Evolutionary conservation across 2,329 filamentous ascomycete species (phyloP).

Genomic region (Mollisia scopiformis): DNA sequence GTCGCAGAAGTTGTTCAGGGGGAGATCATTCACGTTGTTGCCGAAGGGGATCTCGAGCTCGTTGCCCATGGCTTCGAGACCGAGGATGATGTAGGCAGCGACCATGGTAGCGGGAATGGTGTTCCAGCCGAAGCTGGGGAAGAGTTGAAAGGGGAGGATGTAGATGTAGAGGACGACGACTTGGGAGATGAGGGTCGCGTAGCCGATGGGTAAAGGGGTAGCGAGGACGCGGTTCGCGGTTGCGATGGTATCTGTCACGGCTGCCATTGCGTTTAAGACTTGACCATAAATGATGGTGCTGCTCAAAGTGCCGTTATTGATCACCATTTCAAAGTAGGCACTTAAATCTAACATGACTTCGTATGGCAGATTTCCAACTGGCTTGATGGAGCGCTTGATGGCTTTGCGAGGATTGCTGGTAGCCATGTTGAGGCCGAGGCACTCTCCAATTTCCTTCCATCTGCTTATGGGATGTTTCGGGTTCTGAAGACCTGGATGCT

Average conservation of each 20-base stretch:
- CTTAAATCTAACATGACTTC: conserved; percentile 78
- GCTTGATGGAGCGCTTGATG: conserved; percentile 72
- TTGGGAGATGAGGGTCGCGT: conserved; percentile 82
- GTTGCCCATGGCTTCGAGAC: conserved; percentile 73
- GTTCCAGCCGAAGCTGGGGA: conserved; percentile 65
- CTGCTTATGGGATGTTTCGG: conserved; percentile 22
- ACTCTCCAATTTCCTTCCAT: conserved; percentile 70
- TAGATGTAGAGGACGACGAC: conserved; percentile 86
- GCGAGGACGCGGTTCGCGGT: conserved; percentile 78
- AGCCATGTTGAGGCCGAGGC: conserved; percentile 76
- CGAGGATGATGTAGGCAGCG: conserved; percentile 82
- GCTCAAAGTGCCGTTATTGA: conserved; percentile 40
- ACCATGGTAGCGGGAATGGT: conserved; percentile 76
- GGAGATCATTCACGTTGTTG: conserved; percentile 80
- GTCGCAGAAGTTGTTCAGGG: conserved; percentile 75
- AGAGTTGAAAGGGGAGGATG: conserved; percentile 81
- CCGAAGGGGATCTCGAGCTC: conserved; percentile 89
- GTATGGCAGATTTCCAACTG: conserved; percentile 79
- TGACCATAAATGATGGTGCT: conserved; percentile 31
- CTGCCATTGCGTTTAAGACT: conserved; percentile 46
- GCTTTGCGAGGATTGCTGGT: conserved; percentile 77
- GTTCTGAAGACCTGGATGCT: conserved; percentile 46
- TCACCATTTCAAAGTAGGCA: conserved; percentile 29
- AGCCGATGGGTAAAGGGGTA: conserved; percentile 81
- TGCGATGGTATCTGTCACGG: conserved; percentile 72